Conservation (phyloP, 108 stramenopile species). For the Skeletonema marinoi region DNA sequence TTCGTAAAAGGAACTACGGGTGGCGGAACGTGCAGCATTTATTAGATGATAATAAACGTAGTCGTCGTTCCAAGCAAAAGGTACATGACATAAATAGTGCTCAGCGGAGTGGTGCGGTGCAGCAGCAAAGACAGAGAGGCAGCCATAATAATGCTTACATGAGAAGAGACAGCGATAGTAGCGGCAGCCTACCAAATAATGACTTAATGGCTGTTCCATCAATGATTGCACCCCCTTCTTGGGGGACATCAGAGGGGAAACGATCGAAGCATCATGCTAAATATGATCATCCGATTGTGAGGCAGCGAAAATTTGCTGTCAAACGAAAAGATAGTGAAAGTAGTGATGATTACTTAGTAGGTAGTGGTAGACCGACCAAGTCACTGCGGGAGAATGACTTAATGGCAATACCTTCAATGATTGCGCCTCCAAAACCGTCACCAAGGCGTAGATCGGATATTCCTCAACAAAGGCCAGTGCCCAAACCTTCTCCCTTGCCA, state of each 20-base stretch:
- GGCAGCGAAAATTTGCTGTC: not conserved
- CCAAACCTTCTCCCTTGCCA: not conserved
- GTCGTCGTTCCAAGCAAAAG: not conserved
- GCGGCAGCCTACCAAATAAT: not conserved
- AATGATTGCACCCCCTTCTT: not conserved
- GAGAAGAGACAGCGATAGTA: not conserved
- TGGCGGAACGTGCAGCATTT: not conserved
- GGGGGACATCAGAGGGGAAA: not conserved
- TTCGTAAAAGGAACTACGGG: not conserved
- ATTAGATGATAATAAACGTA: not conserved
- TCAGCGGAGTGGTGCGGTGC: no score
- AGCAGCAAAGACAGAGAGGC: no score
- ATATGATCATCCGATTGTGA: not conserved
- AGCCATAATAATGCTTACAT: not conserved
- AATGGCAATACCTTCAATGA: not conserved
- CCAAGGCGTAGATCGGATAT: not conserved
- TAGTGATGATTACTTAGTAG: not conserved
- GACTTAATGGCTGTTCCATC: not conserved
- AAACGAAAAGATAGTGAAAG: constrained; percentile 1
- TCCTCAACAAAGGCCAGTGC: not conserved
- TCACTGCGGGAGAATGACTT: not conserved
- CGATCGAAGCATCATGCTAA: not conserved
- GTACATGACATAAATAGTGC: no score
- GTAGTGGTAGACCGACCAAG: not conserved
- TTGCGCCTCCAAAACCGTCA: not conserved